Evolutionary conservation across 768 basidiomycete genomes (phyloP).

Genomic region (Boletus vermiculosoides): DNA sequence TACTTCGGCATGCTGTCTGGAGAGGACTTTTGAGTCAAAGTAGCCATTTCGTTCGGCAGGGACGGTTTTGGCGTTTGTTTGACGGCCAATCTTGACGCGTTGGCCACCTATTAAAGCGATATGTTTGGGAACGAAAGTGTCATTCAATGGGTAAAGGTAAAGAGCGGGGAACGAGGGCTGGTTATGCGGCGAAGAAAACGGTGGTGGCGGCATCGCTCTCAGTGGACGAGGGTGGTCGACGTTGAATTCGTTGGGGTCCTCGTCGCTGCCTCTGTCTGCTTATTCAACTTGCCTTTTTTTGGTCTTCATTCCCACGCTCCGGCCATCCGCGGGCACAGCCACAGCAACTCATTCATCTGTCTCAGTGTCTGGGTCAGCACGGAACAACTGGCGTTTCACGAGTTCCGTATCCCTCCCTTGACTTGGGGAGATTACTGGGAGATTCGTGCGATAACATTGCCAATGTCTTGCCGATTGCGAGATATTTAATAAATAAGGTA

Average conservation of each 20-base stretch:
- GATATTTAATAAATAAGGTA: not conserved
- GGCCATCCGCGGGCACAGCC: constrained; percentile 2
- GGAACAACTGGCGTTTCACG: not conserved
- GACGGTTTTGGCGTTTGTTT: constrained; percentile 93
- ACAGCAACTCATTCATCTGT: not conserved
- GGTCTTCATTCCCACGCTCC: constrained; percentile 9
- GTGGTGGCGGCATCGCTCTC: constrained; percentile 34
- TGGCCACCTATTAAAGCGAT: constrained; percentile 68
- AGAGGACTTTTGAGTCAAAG: constrained; percentile 95
- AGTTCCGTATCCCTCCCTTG: not conserved
- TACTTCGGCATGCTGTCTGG: constrained; percentile 95
- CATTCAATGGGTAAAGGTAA: constrained; percentile 88
- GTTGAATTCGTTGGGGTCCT: constrained; percentile 15
- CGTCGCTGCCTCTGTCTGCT: constrained; percentile 16
- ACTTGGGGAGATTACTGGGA: not conserved
- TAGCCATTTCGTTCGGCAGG: constrained; percentile 93
- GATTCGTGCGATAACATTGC: not conserved
- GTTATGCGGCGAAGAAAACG: constrained; percentile 32
- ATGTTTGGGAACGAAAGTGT: constrained; percentile 92
- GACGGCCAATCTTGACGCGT: constrained; percentile 89
- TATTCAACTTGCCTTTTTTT: constrained; percentile 3
- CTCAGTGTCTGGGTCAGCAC: not conserved
- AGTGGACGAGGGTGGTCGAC: constrained; percentile 17
- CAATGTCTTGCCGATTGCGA: not conserved
- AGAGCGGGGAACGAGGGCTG: constrained; percentile 41